Percentiles rank a stretch among this genome's conserved stretches.
Conservation (phyloP, 2,329 filamentous ascomycete genomes). For the Zelopaecilomyces penicillatus region DNA sequence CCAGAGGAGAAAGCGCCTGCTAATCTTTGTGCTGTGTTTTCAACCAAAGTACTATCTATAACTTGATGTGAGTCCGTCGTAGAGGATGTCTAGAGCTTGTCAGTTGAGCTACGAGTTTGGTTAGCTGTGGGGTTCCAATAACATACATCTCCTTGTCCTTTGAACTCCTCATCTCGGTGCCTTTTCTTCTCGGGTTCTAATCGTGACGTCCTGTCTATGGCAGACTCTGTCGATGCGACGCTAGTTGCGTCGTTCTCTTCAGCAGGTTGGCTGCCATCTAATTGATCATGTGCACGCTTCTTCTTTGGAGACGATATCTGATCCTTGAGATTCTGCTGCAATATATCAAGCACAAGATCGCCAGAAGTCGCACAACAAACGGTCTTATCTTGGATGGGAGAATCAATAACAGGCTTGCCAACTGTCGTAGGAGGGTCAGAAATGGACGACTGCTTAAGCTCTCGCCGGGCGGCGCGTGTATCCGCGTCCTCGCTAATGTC, state of each 20-base stretch:
- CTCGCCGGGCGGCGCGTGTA: slow-evolving; percentile 54
- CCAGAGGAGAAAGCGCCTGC: slow-evolving; percentile 59
- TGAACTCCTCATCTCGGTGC: slow-evolving; percentile 42
- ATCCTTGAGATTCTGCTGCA: slow-evolving; percentile 35
- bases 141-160: slow-evolving; percentile 26
- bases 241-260: slow-evolving; percentile 36
- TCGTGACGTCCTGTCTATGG: slow-evolving; percentile 38
- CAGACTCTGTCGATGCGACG: slow-evolving; percentile 33
- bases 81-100: slow-evolving; percentile 5
- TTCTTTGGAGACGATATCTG: slow-evolving; percentile 55
- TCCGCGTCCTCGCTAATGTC: slow-evolving; percentile 50
- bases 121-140: too few relatives aligned
- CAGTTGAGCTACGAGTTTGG: not conserved
- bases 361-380: slow-evolving; percentile 26
- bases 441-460: slow-evolving; percentile 56
- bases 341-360: slow-evolving; percentile 23
- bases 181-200: slow-evolving; percentile 58
- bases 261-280: slow-evolving; percentile 40
- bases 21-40: slow-evolving; percentile 35
- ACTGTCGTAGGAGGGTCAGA: slow-evolving; percentile 34
- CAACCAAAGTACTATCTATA: too few relatives aligned
- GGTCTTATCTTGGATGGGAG: slow-evolving; percentile 17
- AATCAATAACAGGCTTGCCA: slow-evolving; percentile 3
- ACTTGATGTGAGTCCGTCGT: slow-evolving; percentile 10
- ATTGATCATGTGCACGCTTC: slow-evolving; percentile 53